Conservation (phyloP, 202 grass and related monocot species). For the Tripidium arundinaceum region DNA sequence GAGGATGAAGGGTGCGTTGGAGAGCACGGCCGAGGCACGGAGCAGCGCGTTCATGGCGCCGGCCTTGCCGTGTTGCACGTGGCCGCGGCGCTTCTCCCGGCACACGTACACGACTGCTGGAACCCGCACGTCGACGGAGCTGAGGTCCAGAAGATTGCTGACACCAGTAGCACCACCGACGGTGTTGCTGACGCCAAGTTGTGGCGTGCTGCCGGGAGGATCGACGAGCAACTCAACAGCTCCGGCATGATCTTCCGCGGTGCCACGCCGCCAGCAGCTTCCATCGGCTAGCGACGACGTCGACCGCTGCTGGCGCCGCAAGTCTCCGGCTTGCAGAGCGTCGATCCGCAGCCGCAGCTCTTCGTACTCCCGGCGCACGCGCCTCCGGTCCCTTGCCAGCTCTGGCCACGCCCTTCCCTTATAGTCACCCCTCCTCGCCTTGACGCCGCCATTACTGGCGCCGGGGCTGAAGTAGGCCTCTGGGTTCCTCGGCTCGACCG, state of each 20-base stretch:
- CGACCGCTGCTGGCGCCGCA: too few species aligned
- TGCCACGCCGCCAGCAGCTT: too few species aligned
- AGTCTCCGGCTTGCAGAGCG: constrained; percentile 10
- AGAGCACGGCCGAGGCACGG: constrained; percentile 32
- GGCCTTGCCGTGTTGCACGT: constrained; percentile 25
- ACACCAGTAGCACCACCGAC: too few species aligned
- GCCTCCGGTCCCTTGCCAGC: constrained; percentile 39
- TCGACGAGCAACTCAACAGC: constrained; percentile 33
- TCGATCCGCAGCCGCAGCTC: constrained; percentile 44
- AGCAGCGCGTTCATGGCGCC: constrained; percentile 40
- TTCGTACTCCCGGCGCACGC: constrained; percentile 56
- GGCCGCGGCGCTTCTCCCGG: constrained; percentile 31
- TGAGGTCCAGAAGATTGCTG: background rate
- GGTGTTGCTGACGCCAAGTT: background rate
- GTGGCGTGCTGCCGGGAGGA: background rate
- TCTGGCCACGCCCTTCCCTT: constrained; percentile 35
- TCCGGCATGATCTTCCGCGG: constrained; percentile 39
- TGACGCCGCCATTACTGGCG: background rate
- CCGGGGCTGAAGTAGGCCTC: constrained; percentile 38
- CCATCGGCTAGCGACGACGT: too few species aligned
- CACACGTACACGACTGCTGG: constrained; percentile 28
- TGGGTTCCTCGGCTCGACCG: constrained; percentile 45
- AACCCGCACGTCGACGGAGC: constrained; percentile 19
- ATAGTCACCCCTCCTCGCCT: constrained; percentile 18
- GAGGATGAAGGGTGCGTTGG: constrained; percentile 34